phyloP scores from a whole-genome alignment of 768 basidiomycete species.

The Kwoniella bestiolae region DNA sequence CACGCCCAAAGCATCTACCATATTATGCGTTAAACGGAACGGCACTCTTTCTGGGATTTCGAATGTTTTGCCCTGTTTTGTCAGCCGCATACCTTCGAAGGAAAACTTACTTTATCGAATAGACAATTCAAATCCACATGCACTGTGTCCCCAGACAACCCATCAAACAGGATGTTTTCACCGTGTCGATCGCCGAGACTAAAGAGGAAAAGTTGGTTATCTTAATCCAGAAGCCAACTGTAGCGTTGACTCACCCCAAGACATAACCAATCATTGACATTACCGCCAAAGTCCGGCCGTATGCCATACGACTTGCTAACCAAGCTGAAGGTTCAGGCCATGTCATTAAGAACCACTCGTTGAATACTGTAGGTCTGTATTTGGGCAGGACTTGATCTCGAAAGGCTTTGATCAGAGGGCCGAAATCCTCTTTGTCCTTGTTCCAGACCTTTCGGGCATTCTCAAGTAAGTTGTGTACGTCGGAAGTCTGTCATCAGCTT shows the following conservation, averaged over 20 bases:
- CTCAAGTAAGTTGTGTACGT: slow-evolving; percentile 53
- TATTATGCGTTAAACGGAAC: slow-evolving; percentile 90
- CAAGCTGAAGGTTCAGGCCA: slow-evolving; percentile 97
- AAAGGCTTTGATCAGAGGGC: slow-evolving; percentile 52
- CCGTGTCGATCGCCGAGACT: slow-evolving; percentile 98
- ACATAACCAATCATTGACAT: slow-evolving; percentile 99
- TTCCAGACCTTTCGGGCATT: slow-evolving; percentile 18
- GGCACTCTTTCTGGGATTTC: slow-evolving; percentile 91
- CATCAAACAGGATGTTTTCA: slow-evolving; percentile 94
- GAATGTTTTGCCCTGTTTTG: slow-evolving; percentile 70
- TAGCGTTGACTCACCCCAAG: slow-evolving; percentile 71
- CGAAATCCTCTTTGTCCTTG: slow-evolving; percentile 29
- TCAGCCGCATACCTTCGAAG: slow-evolving; percentile 5
- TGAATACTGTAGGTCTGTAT: slow-evolving; percentile 78
- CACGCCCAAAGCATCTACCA: slow-evolving; percentile 89
- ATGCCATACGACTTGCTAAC: slow-evolving; percentile 84
- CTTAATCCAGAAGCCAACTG: too few species aligned
- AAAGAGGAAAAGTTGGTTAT: slow-evolving; percentile 12
- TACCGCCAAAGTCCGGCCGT: slow-evolving; percentile 87
- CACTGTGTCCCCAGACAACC: slow-evolving; percentile 82
- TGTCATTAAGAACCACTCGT: slow-evolving; percentile 95
- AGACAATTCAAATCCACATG: slow-evolving; percentile 98
- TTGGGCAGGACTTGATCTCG: slow-evolving; percentile 22
- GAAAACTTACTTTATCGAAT: slow-evolving; percentile 78
- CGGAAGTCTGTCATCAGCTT: slow-evolving; percentile 44